A percentile compares a stretch with the other conserved stretches of the same genome.
These are phyloP conservation scores for Mucor plumbeus DNA, from an alignment of 371 early-diverging fungal genomes.

Conservation along the genomic window DNA sequence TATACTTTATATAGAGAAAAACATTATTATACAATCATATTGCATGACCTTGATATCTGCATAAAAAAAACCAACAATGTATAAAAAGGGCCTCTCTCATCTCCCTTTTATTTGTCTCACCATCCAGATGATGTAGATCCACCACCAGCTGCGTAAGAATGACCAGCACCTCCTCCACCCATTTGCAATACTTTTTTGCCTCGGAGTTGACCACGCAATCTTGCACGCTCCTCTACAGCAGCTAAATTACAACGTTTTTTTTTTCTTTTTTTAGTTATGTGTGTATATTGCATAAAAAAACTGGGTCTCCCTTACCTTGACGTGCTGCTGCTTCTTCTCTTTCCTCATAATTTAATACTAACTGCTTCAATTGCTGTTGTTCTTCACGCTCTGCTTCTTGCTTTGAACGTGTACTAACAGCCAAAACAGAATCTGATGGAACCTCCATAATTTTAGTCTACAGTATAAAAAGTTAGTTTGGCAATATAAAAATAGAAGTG, in stretches of 20 bases:
- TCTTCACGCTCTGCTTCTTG: conserved; percentile 88
- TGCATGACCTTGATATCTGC: no score
- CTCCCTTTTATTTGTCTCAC: background rate
- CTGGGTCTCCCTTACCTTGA: conserved; percentile 43
- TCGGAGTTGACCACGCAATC: conserved; percentile 31
- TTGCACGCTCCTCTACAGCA: conserved; percentile 43
- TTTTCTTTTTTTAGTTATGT: background rate
- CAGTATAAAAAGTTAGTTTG: background rate
- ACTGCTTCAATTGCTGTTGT: conserved; percentile 84
- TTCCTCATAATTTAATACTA: conserved; percentile 91
- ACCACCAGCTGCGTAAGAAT: conserved; percentile 23
- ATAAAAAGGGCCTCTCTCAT: background rate
- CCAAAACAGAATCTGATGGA: conserved; percentile 86
- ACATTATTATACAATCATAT: no score
- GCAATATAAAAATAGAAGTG: background rate
- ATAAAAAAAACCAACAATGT: background rate
- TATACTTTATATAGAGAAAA: no score
- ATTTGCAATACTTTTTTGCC: conserved; percentile 46
- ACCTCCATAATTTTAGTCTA: conserved; percentile 77
- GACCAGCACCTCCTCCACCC: conserved; percentile 41
- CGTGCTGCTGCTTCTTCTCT: conserved; percentile 74
- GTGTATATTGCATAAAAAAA: background rate
- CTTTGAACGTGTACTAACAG: conserved; percentile 79
- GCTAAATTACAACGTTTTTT: conserved; percentile 25
- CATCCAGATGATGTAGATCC: conserved; percentile 14